Percentiles rank a stretch among this genome's conserved stretches.
phyloP scores from a whole-genome alignment of 805 yeast species.

The Metschnikowia hibisci region DNA sequence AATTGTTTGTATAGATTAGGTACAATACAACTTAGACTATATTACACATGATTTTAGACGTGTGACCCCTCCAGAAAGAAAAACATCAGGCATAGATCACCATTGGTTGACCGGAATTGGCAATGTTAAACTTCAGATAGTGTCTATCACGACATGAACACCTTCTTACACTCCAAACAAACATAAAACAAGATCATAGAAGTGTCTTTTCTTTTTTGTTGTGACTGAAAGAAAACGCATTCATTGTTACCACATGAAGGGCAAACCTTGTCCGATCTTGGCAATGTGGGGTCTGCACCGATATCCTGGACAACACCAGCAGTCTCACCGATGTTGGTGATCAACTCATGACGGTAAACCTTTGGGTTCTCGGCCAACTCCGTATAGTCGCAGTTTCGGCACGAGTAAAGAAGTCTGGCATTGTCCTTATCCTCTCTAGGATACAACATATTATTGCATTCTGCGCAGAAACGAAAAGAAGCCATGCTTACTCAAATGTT shows the following conservation, averaged over 20 bases:
- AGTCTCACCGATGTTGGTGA: slow-evolving; percentile 87
- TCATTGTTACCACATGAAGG: slow-evolving; percentile 84
- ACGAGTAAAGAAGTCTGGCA: slow-evolving; percentile 75
- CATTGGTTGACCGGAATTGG: background rate
- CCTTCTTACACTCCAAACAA: slow-evolving; percentile 80
- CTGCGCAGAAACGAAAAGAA: slow-evolving; percentile 92
- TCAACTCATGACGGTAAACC: slow-evolving; percentile 89
- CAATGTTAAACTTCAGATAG: background rate
- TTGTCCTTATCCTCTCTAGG: slow-evolving; percentile 90
- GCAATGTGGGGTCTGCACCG: slow-evolving; percentile 96
- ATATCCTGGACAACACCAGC: slow-evolving; percentile 97
- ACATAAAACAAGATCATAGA: slow-evolving; percentile 93
- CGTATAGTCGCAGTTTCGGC: slow-evolving; percentile 91
- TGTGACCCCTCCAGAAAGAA: background rate
- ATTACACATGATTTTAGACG: slow-evolving; percentile 2
- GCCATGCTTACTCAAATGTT: slow-evolving; percentile 49
- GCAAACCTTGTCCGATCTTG: slow-evolving; percentile 90
- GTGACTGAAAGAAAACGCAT: slow-evolving; percentile 95
- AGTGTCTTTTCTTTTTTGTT: slow-evolving; percentile 91
- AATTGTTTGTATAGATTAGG: background rate
- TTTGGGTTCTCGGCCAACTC: slow-evolving; percentile 85
- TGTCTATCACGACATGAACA: slow-evolving; percentile 41
- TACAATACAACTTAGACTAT: slow-evolving; percentile 4
- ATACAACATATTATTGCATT: slow-evolving; percentile 96
- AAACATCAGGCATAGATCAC: background rate